A percentile compares a stretch with the other conserved stretches of the same genome.
Conservation (phyloP, 345 rosid genomes). For the Sapria himalayana region DNA sequence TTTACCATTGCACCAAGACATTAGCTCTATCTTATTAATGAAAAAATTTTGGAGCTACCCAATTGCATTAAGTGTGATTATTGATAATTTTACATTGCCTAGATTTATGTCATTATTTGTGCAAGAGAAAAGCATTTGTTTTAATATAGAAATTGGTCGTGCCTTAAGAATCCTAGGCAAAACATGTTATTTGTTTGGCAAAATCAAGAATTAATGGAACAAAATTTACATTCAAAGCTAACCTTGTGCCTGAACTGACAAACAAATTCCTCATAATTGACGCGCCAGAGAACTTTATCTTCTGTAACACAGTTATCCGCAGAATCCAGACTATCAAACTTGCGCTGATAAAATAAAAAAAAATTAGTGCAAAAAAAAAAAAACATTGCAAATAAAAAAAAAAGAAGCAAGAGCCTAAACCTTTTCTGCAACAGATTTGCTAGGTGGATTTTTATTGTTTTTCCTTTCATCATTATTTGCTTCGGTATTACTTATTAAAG, state of each 20-base stretch:
- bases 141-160: too few relatives aligned
- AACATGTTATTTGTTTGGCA: too few relatives aligned
- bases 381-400: conserved; percentile 5
- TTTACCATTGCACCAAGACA: too few relatives aligned
- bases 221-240: too few relatives aligned
- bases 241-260: conserved; percentile 70
- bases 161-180: too few relatives aligned
- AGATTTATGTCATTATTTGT: too few relatives aligned
- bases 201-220: too few relatives aligned
- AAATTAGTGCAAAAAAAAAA: neutral
- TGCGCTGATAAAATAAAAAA: conserved; percentile 29
- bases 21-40: too few relatives aligned
- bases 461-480: conserved; percentile 15
- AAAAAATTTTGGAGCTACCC: too few relatives aligned
- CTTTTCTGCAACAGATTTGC: conserved; percentile 31
- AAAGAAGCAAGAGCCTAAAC: conserved; percentile 14
- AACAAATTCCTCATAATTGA: conserved; percentile 60
- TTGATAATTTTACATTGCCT: too few relatives aligned
- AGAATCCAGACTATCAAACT: conserved; percentile 22
- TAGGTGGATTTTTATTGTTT: conserved; percentile 6
- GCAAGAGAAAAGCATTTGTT: too few relatives aligned
- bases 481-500: conserved; percentile 15
- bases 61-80: too few relatives aligned
- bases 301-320: conserved; percentile 10
- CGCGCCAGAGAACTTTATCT: conserved; percentile 55